A percentile compares a stretch with the other conserved stretches of the same genome.
phyloP scores from a whole-genome alignment of 2,329 filamentous ascomycete genomes.

The Colletotrichum musicola region DNA sequence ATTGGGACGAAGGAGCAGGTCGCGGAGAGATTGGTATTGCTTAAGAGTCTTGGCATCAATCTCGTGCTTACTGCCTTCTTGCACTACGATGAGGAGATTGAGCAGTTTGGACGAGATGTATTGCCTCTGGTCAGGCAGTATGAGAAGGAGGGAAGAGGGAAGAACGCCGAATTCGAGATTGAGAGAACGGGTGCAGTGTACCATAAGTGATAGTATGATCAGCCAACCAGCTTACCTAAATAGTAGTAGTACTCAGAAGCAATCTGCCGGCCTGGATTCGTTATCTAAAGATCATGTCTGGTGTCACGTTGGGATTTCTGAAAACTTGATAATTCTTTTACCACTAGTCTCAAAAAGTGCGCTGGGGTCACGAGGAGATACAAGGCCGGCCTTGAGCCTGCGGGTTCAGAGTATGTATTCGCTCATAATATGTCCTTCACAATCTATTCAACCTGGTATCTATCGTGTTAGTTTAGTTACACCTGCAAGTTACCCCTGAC shows the following conservation, averaged over 20 bases:
- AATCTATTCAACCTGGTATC: too few relatives aligned
- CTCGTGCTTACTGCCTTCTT: constrained; percentile 61
- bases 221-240: background rate
- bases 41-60: constrained; percentile 59
- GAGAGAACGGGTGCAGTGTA: constrained; percentile 62
- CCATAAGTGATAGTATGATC: constrained; percentile 35
- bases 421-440: too few relatives aligned
- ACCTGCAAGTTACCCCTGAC: constrained; percentile 49
- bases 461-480: constrained; percentile 4
- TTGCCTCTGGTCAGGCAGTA: constrained; percentile 60
- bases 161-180: constrained; percentile 60
- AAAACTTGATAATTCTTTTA: too few relatives aligned
- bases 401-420: too few relatives aligned
- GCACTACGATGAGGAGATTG: constrained; percentile 66
- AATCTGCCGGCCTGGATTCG: too few relatives aligned
- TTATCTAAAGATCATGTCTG: too few relatives aligned
- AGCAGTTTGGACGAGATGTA: constrained; percentile 60
- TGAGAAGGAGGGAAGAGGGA: constrained; percentile 61
- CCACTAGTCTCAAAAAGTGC: too few relatives aligned
- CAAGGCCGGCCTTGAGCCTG: too few relatives aligned
- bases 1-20: constrained; percentile 66
- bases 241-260: too few relatives aligned
- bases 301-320: too few relatives aligned
- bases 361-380: too few relatives aligned
- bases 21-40: constrained; percentile 60